phyloP scores from a whole-genome alignment of 148 eudicot genomes.

The Limonium bicolor region DNA sequence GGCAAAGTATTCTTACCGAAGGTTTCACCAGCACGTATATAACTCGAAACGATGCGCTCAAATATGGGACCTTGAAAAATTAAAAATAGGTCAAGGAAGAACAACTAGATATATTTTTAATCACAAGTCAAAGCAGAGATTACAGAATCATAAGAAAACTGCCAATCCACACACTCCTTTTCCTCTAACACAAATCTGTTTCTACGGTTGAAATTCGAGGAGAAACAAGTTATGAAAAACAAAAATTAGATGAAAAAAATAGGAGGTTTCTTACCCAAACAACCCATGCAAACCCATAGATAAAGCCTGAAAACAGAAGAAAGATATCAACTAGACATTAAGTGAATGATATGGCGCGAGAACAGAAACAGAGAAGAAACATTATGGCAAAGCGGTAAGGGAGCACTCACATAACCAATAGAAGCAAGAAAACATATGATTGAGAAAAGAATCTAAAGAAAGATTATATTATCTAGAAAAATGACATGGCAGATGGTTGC shows the following conservation, averaged over 20 bases:
- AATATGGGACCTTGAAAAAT: conserved; percentile 63
- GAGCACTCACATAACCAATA: conserved; percentile 56
- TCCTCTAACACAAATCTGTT: no score
- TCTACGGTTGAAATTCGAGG: no score
- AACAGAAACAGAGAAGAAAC: not conserved
- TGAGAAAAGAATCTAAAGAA: no score
- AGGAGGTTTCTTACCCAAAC: conserved; percentile 54
- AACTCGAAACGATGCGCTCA: conserved; percentile 86
- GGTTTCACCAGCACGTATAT: conserved; percentile 75
- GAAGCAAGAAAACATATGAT: conserved; percentile 55
- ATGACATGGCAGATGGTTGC: conserved; percentile 82
- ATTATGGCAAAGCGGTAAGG: not conserved
- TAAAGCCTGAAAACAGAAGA: conserved; percentile 42
- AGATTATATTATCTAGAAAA: conserved; percentile 77
- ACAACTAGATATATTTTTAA: no score
- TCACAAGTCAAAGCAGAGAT: no score
- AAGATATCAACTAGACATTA: not conserved
- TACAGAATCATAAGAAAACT: no score
- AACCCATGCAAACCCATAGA: conserved; percentile 94
- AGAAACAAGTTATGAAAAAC: no score
- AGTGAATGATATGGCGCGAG: not conserved
- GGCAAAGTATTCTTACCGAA: conserved; percentile 34
- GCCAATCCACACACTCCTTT: no score
- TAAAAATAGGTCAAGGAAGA: not conserved
- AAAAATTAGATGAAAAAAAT: no score